A percentile compares a stretch with the other conserved stretches of the same genome.
These are phyloP conservation scores for Limnomonas spitsbergensis DNA, from an alignment of 139 green algal species.

Conservation along the genomic window DNA sequence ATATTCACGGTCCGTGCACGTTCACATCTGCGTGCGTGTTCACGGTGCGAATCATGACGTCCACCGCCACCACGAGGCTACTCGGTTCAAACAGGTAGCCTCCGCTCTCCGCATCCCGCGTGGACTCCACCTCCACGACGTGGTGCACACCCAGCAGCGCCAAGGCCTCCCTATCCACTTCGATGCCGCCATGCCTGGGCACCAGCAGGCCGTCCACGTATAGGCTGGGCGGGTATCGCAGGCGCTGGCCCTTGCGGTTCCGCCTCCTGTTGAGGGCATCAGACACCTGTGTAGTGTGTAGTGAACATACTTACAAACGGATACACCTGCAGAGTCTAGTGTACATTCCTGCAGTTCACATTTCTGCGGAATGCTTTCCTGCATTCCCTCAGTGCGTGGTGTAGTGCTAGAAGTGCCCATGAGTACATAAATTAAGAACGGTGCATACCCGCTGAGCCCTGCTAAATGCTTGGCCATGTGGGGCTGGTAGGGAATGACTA, in stretches of 20 bases:
- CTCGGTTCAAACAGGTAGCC: slow-evolving; percentile 62
- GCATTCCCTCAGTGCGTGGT: not conserved
- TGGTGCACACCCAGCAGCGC: slow-evolving; percentile 24
- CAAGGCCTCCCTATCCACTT: slow-evolving; percentile 50
- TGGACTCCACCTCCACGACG: slow-evolving; percentile 66
- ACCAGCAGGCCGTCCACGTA: slow-evolving; percentile 80
- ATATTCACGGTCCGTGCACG: too few relatives aligned
- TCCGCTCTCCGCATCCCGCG: slow-evolving; percentile 21
- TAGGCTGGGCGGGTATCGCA: slow-evolving; percentile 50
- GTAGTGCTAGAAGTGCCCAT: not conserved
- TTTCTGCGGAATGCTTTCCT: too few relatives aligned
- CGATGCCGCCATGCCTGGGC: slow-evolving; percentile 59
- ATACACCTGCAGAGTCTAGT: not conserved
- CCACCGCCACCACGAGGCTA: slow-evolving; percentile 66
- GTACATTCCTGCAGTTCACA: too few relatives aligned
- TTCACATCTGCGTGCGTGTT: too few relatives aligned
- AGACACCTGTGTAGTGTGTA: slow-evolving; percentile 30
- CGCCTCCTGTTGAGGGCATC: slow-evolving; percentile 68
- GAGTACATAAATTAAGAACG: too few relatives aligned
- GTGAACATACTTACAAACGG: not conserved
- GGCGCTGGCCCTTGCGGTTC: slow-evolving; percentile 29
- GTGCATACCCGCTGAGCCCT: too few relatives aligned
- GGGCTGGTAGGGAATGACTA: too few relatives aligned
- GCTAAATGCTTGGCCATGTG: too few relatives aligned
- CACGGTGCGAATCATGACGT: slow-evolving; percentile 50